phyloP scores from a whole-genome alignment of 2,329 filamentous ascomycete species.

The Chrysosporium queenslandicum region DNA sequence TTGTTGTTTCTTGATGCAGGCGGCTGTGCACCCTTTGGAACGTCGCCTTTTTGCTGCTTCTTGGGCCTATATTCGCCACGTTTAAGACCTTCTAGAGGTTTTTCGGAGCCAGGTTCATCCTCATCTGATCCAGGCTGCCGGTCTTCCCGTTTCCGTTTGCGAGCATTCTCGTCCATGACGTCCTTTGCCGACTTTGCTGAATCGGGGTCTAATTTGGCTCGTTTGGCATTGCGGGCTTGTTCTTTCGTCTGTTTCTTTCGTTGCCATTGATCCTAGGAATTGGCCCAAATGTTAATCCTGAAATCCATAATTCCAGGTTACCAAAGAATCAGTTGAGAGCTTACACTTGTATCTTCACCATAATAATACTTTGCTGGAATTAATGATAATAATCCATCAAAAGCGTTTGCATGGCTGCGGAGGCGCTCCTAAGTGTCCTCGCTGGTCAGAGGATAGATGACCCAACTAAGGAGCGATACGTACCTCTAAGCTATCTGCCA shows the following conservation, averaged over 20 bases:
- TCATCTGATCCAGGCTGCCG: constrained; percentile 41
- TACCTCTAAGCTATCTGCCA: constrained; percentile 20
- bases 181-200: constrained; percentile 87
- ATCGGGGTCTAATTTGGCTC: constrained; percentile 83
- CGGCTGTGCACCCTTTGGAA: constrained; percentile 29
- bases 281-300: neutral
- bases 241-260: constrained; percentile 93
- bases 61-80: constrained; percentile 36
- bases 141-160: constrained; percentile 68
- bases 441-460: neutral
- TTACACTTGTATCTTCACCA: constrained; percentile 70
- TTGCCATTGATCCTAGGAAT: constrained; percentile 73
- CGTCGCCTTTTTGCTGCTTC: constrained; percentile 40
- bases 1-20: constrained; percentile 23
- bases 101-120: constrained; percentile 34
- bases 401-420: constrained; percentile 56
- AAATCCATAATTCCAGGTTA: neutral
- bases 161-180: constrained; percentile 74
- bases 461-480: neutral
- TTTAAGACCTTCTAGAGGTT: constrained; percentile 55
- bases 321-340: constrained; percentile 24
- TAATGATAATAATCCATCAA: constrained; percentile 75
- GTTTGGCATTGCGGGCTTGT: constrained; percentile 69
- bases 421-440: constrained; percentile 36
- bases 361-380: constrained; percentile 90